Evolutionary conservation across 768 basidiomycete genomes (phyloP).

Genomic region (Lactarius tabidus): DNA sequence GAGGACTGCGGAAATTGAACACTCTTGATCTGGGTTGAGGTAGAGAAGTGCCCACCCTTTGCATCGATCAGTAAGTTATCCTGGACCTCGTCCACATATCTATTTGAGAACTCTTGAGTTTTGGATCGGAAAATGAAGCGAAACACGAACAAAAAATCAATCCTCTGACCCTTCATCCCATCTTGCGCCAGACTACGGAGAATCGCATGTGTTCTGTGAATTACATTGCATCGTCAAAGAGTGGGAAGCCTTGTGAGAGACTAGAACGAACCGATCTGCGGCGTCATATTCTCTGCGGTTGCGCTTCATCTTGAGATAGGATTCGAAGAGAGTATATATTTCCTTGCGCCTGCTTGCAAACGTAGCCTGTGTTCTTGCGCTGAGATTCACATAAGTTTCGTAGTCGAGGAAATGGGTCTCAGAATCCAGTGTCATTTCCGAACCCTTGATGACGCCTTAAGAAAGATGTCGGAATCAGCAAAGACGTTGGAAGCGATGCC

Average conservation of each 20-base stretch:
- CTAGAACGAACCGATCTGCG: constrained; percentile 51
- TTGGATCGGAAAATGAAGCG: background rate
- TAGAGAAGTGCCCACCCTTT: constrained; percentile 39
- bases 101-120: constrained; percentile 27
- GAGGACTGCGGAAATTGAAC: constrained; percentile 42
- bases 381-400: constrained; percentile 33
- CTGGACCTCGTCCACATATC: constrained; percentile 67
- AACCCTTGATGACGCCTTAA: constrained; percentile 61
- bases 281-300: constrained; percentile 46
- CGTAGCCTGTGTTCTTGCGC: constrained; percentile 48
- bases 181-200: constrained; percentile 6
- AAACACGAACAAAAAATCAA: constrained; percentile 9
- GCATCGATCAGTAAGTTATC: constrained; percentile 67
- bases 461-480: background rate
- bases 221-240: background rate
- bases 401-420: constrained; percentile 16
- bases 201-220: constrained; percentile 19
- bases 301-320: constrained; percentile 47
- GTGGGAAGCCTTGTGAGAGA: background rate
- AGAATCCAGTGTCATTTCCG: constrained; percentile 44
- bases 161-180: constrained; percentile 14
- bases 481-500: no score
- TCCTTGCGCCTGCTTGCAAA: constrained; percentile 54
- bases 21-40: no score
- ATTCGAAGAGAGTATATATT: constrained; percentile 45